These are phyloP conservation scores for Dothistroma septosporum DNA, from an alignment of 2,329 filamentous ascomycete genomes.

Conservation along the genomic window DNA sequence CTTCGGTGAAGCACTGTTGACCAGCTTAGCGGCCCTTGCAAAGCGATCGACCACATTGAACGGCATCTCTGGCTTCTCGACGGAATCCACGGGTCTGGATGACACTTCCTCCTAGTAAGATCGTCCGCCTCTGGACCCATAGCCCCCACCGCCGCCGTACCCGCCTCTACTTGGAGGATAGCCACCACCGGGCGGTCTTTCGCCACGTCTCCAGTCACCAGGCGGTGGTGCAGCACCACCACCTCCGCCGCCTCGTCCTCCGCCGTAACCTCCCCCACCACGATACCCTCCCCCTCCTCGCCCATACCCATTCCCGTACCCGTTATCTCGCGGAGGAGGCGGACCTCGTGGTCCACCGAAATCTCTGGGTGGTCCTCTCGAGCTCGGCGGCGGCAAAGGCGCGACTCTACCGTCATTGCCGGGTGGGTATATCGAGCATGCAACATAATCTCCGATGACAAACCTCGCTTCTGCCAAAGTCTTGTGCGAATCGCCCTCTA, in stretches of 20 bases:
- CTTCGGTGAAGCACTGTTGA: too few species aligned
- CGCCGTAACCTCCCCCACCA: conserved; percentile 21
- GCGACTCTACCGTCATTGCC: conserved; percentile 69
- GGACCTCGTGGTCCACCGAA: conserved; percentile 37
- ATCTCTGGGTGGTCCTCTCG: conserved; percentile 30
- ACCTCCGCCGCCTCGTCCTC: conserved; percentile 24
- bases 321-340: conserved; percentile 25
- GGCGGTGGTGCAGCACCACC: conserved; percentile 30
- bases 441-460: conserved; percentile 83
- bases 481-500: conserved; percentile 60
- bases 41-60: too few species aligned
- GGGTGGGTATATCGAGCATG: conserved; percentile 75
- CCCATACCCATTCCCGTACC: conserved; percentile 28
- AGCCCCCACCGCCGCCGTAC: conserved; percentile 25
- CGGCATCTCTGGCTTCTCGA: not conserved
- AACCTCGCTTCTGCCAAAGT: conserved; percentile 74
- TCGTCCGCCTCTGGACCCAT: conserved; percentile 27
- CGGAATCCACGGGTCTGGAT: not conserved
- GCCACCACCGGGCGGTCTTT: conserved; percentile 33
- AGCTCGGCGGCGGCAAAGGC: conserved; percentile 52
- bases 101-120: conserved; percentile 22
- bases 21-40: too few species aligned
- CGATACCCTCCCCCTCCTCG: conserved; percentile 22
- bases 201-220: conserved; percentile 40
- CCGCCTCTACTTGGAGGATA: conserved; percentile 19